Percentiles rank a stretch among this genome's conserved stretches.
These are phyloP conservation scores for Vigna hirtella DNA, from an alignment of 306 rosid genomes.

Conservation along the genomic window DNA sequence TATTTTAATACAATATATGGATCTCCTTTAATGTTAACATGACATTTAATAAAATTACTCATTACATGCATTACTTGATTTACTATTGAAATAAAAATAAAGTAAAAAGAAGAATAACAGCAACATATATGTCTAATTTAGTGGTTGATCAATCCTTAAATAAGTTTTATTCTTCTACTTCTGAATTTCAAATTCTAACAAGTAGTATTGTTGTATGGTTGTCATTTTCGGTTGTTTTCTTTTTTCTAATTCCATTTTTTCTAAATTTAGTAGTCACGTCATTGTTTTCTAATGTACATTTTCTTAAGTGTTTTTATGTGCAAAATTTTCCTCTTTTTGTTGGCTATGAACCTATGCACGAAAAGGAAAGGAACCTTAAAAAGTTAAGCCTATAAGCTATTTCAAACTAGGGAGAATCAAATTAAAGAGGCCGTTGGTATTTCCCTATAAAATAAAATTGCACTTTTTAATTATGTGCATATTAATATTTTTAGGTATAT, in stretches of 20 bases:
- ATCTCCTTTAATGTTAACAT: too few relatives aligned
- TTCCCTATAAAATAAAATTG: not conserved
- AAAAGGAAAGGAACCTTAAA: slow-evolving; percentile 11
- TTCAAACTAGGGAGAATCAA: slow-evolving; percentile 33
- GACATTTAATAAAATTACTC: too few relatives aligned
- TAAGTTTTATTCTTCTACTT: not conserved
- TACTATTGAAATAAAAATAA: too few relatives aligned
- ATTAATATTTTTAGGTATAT: not conserved
- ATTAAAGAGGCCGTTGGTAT: slow-evolving; percentile 1
- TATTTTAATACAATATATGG: too few relatives aligned
- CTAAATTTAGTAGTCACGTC: slow-evolving; percentile 20
- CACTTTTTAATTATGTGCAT: not conserved
- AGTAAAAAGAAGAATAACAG: too few relatives aligned
- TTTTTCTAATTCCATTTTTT: slow-evolving; percentile 5
- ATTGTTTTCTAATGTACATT: slow-evolving; percentile 18
- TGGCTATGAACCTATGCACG: slow-evolving; percentile 31
- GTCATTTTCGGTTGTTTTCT: slow-evolving; percentile 27
- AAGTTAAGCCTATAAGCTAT: slow-evolving; percentile 36
- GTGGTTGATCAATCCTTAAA: too few relatives aligned
- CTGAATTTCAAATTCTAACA: not conserved
- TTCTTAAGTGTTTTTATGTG: slow-evolving; percentile 1
- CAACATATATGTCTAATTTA: too few relatives aligned
- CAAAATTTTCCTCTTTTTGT: slow-evolving; percentile 23
- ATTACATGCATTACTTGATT: too few relatives aligned
- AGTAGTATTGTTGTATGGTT: slow-evolving; percentile 9